Evolutionary conservation across 352 stramenopile genomes (phyloP).

Genomic region (Thalassiosira exigua): DNA sequence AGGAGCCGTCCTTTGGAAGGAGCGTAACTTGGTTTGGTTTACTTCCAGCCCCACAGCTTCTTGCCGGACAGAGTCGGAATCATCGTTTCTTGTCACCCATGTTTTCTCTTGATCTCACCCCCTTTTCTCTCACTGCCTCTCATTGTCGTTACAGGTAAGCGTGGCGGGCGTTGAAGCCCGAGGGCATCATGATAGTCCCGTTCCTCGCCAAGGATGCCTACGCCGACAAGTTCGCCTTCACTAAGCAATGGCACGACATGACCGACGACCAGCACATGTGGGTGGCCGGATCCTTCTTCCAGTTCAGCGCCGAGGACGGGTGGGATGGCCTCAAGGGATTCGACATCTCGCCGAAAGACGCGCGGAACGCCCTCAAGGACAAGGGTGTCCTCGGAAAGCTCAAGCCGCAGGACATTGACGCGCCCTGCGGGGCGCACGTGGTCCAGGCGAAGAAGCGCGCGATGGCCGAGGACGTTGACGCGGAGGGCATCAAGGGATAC

Average conservation of each 20-base stretch:
- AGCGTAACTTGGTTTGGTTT: too few species aligned
- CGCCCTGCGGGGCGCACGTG: slow-evolving; percentile 60
- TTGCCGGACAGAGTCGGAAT: too few species aligned
- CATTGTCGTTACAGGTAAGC: slow-evolving; percentile 46
- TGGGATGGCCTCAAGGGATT: slow-evolving; percentile 82
- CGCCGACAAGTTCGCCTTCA: slow-evolving; percentile 77
- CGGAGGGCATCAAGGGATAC: slow-evolving; percentile 67
- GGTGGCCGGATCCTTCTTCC: slow-evolving; percentile 81
- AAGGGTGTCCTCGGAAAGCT: slow-evolving; percentile 49
- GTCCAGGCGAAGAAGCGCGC: slow-evolving; percentile 76
- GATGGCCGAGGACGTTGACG: slow-evolving; percentile 67
- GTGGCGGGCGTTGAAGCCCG: slow-evolving; percentile 80
- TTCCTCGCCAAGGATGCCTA: slow-evolving; percentile 79
- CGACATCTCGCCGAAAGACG: slow-evolving; percentile 79
- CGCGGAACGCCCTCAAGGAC: slow-evolving; percentile 48
- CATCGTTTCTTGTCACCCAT: too few species aligned
- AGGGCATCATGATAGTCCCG: slow-evolving; percentile 79
- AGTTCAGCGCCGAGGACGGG: slow-evolving; percentile 81
- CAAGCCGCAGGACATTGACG: slow-evolving; percentile 60
- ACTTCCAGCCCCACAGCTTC: too few species aligned
- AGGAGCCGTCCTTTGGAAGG: too few species aligned
- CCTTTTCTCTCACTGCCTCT: not conserved
- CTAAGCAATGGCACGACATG: slow-evolving; percentile 79
- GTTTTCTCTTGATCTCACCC: too few species aligned
- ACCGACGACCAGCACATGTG: slow-evolving; percentile 87